Evolutionary conservation across 768 basidiomycete genomes (phyloP), one percentile per base, ranked within the genome.

Genomic region (Mycena galopus): DNA sequence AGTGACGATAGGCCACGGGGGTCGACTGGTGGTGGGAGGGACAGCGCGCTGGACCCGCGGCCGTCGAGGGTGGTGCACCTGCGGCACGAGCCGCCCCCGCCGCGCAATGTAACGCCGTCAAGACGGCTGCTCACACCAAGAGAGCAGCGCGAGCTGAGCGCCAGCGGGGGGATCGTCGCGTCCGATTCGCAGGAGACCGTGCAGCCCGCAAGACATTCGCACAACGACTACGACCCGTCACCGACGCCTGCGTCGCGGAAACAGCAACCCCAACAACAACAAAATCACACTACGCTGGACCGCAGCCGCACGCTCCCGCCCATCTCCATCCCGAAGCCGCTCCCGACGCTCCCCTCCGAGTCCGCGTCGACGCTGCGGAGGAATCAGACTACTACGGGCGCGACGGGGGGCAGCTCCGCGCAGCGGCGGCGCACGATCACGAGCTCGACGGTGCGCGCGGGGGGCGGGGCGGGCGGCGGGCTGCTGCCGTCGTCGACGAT

Each of bases 261-360:
- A 35, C n/a, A n/a, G n/a, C n/a, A n/a, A n/a, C n/a, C n/a, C n/a
- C n/a, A n/a, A n/a, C n/a, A n/a, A n/a, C 77, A 78, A 30, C 77
- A 78, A 35, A 66, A 77, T 23, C 76, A 72, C n/a, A 71, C 74
- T 7, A 65, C 78, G 4, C 61, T 79, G 27, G 88, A 88, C n/a
- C 85, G 86, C 37, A 79, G 82, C 21, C 86, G 87, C 57, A 82
- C 84, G 2, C 78, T 91, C 7, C 86, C 89, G 3, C 80, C 88
- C 10, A 77, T 92, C 27, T 74, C 86, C 2, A 88, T 91, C 4
- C 89, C 92, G 0, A 87, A 89, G 51, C 90, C 92, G 0, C 82
- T 92, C 2, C 87, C 91, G 1, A 83, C 84, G 27, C 84, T 91
- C 12, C 90, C 90, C 0, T 91, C 91, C 2, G 92, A 93, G 78